Percentiles rank a stretch among this genome's conserved stretches.
Evolutionary conservation across 306 rosid species (phyloP).

Genomic region (Vachellia collinsii): DNA sequence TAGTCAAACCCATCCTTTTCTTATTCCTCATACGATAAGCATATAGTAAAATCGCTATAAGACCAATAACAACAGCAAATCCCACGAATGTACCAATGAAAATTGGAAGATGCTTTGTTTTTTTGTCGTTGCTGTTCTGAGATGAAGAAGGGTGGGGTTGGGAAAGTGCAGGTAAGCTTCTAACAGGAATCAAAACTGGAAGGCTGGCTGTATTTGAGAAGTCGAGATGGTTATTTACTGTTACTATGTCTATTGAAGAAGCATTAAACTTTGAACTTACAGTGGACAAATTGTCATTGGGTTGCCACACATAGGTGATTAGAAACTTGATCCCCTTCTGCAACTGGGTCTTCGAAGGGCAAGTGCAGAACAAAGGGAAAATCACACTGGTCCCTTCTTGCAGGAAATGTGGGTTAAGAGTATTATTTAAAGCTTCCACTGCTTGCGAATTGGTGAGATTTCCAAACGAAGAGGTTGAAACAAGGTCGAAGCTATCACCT

Average conservation of each 20-base stretch:
- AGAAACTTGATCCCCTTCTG: slow-evolving; percentile 39
- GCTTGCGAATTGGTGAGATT: slow-evolving; percentile 58
- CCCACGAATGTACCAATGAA: slow-evolving; percentile 40
- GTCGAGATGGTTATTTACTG: slow-evolving; percentile 43
- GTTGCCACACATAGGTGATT: slow-evolving; percentile 68
- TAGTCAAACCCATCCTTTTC: slow-evolving; percentile 24
- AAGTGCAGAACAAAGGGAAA: slow-evolving; percentile 66
- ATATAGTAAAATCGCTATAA: slow-evolving; percentile 19
- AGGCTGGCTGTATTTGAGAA: slow-evolving; percentile 37
- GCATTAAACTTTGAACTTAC: slow-evolving; percentile 54
- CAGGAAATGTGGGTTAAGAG: slow-evolving; percentile 42
- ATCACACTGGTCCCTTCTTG: slow-evolving; percentile 45
- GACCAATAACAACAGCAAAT: slow-evolving; percentile 35
- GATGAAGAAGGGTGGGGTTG: slow-evolving; percentile 36
- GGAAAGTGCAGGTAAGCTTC: slow-evolving; percentile 50
- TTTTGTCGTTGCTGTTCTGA: not conserved
- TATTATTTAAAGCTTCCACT: slow-evolving; percentile 43
- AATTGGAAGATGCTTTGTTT: slow-evolving; percentile 19
- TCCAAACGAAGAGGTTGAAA: slow-evolving; percentile 47
- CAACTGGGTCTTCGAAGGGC: slow-evolving; percentile 47
- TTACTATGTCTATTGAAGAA: slow-evolving; percentile 38
- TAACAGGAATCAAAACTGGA: slow-evolving; percentile 61
- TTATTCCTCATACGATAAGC: slow-evolving; percentile 6
- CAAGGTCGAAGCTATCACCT: slow-evolving; percentile 54
- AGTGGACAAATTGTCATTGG: slow-evolving; percentile 43